Evolutionary conservation across 805 yeast species (phyloP), one percentile per base, ranked within the genome.

Genomic region (Wickerhamiella parazyma): DNA sequence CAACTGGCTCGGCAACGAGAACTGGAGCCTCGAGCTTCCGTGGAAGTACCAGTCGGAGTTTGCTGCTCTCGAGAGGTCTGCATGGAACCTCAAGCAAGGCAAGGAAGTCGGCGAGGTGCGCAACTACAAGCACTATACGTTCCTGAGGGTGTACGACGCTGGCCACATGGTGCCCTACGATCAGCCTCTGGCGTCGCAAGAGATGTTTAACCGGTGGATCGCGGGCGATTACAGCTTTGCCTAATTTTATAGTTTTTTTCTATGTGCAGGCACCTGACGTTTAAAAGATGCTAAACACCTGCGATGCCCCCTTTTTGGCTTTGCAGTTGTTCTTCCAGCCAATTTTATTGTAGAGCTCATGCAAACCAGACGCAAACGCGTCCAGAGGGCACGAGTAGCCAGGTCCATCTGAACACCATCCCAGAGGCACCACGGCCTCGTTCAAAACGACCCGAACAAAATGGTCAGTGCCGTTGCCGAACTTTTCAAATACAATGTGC

Each of bases 81-180:
- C 52, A 21, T 60, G 62, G 65, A 9, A 9, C 19, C 36, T 45
- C 21, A 45, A 38, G 48, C 60, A 60, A 31, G 75, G 71, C 37
- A 59, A 64, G 41, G 59, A 61, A 41, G 81, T 78, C n/a, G 86
- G 86, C 51, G 74, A 73, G 51, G 78, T 73, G 48, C 78, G 78
- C 60, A 75, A 73, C 51, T 46, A 45, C 56, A 77, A 74, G 36
- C 54, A 75, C 44, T 79, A 85, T 59, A 80, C 94, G 1, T 85
- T 80, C 64, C 69, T 85, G 57, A 74, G 94, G 61, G 70, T 85
- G 38, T 83, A 65, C 54, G 86, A 78, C 54, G 95, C 91, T 38
- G 95, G 95, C 29, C 95, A 86, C 64, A 85, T 86, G 95, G 94
- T 84, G 51, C 94, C 95, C 17, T 78, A 68, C 56, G 89, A 87